These are phyloP conservation scores for Saturnispora zaruensis DNA, from an alignment of 805 yeast species.

Conservation along the genomic window DNA sequence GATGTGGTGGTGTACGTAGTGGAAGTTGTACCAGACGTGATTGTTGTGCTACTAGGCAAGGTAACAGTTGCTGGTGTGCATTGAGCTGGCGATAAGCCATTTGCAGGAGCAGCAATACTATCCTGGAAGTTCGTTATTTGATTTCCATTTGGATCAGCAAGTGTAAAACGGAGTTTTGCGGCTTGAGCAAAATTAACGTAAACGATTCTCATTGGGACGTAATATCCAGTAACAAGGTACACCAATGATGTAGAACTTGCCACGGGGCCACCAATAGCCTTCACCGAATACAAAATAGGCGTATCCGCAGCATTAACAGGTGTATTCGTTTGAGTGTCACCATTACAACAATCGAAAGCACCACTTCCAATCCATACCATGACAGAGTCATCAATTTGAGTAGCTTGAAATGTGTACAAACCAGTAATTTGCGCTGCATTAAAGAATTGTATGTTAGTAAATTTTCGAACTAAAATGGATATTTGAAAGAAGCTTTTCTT, in stretches of 20 bases:
- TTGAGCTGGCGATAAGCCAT: background rate
- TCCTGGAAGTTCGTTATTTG: background rate
- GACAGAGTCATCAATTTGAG: conserved; percentile 25
- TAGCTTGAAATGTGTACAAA: conserved; percentile 19
- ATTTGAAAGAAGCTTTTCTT: too few species aligned
- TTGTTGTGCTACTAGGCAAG: background rate
- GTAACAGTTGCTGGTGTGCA: background rate
- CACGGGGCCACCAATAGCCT: background rate
- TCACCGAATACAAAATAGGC: conserved; percentile 9
- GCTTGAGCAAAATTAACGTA: conserved; percentile 11
- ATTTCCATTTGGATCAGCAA: conserved; percentile 12
- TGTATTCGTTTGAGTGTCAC: background rate
- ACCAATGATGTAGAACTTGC: background rate
- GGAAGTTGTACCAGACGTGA: background rate
- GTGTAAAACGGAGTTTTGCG: conserved; percentile 9
- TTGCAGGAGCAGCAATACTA: background rate
- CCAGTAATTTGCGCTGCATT: conserved; percentile 23
- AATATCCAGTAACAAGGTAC: conserved; percentile 11
- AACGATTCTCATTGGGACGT: conserved; percentile 16
- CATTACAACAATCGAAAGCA: conserved; percentile 29
- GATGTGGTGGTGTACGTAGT: background rate
- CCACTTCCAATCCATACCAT: conserved; percentile 27
- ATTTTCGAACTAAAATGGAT: too few species aligned
- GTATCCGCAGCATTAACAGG: background rate
- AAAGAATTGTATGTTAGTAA: background rate